These are phyloP conservation scores for Chalara sp. DNA, from an alignment of 2,329 filamentous ascomycete species.

Conservation along the genomic window DNA sequence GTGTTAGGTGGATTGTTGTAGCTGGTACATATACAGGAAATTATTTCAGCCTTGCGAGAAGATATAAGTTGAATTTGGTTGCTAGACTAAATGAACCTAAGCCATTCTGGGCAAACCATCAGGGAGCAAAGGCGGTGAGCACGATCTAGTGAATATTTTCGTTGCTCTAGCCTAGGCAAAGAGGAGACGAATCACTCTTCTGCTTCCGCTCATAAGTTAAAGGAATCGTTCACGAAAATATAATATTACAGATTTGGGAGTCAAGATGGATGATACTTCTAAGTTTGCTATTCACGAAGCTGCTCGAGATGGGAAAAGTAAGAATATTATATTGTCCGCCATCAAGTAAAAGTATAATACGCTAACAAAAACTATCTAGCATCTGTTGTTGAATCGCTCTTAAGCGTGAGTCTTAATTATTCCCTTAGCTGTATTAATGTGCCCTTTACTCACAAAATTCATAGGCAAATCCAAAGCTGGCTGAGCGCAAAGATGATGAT, in stretches of 20 bases:
- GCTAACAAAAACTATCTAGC: slow-evolving; percentile 39
- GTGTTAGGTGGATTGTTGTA: not conserved
- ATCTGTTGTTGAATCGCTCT: slow-evolving; percentile 64
- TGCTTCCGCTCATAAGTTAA: no score
- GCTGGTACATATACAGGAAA: not conserved
- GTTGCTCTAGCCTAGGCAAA: no score
- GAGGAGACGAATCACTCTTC: no score
- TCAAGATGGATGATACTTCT: slow-evolving; percentile 31
- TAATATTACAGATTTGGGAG: no score
- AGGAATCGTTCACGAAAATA: no score
- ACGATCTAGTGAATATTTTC: no score
- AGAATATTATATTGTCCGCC: slow-evolving; percentile 19
- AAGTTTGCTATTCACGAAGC: slow-evolving; percentile 85
- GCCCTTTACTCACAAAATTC: slow-evolving; percentile 2
- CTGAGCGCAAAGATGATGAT: slow-evolving; percentile 69
- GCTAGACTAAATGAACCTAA: no score
- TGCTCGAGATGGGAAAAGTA: slow-evolving; percentile 77
- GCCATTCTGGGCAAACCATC: no score
- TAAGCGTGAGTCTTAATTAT: slow-evolving; percentile 47
- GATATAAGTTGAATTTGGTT: not conserved
- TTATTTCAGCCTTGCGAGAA: not conserved
- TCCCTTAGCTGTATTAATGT: not conserved
- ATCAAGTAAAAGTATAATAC: not conserved
- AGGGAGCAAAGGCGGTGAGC: no score
- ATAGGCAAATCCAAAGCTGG: slow-evolving; percentile 74